Evolutionary conservation across 805 yeast species (phyloP).

Genomic region (Candida saitoana): DNA sequence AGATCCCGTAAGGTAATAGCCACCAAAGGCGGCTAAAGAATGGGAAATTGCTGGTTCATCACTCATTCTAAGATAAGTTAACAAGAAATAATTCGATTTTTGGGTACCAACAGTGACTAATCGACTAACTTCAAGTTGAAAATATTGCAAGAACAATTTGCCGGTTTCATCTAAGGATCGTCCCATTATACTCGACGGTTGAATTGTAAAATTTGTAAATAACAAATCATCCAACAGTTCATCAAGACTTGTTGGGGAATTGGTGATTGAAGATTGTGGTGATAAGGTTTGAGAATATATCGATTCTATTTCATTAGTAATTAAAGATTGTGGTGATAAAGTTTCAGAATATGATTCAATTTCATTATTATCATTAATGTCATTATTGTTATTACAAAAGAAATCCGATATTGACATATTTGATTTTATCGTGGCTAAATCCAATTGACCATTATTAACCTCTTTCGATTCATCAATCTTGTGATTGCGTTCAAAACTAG

Average conservation of each 20-base stretch:
- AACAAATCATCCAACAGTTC: conserved; percentile 3
- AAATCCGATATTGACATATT: background rate
- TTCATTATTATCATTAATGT: too few relatives aligned
- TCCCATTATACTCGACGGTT: background rate
- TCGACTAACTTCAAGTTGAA: background rate
- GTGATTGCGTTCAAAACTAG: background rate
- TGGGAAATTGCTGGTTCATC: conserved; percentile 3
- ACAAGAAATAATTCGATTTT: background rate
- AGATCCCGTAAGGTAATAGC: background rate
- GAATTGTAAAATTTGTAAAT: background rate
- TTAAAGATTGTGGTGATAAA: background rate
- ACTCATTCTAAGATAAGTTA: background rate
- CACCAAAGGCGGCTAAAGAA: conserved; percentile 2
- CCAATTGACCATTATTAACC: background rate
- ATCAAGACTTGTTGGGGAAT: background rate
- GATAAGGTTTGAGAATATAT: background rate
- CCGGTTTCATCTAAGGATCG: background rate
- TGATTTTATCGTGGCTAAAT: background rate
- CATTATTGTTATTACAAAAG: background rate
- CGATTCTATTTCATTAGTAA: background rate
- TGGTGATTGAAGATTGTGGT: background rate
- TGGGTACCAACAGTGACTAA: conserved; percentile 1
- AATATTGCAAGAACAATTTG: conserved; percentile 1
- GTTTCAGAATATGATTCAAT: background rate
- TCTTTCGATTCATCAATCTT: background rate